phyloP scores from a whole-genome alignment of 2,329 filamentous ascomycete species.

The Coniella vitis region DNA sequence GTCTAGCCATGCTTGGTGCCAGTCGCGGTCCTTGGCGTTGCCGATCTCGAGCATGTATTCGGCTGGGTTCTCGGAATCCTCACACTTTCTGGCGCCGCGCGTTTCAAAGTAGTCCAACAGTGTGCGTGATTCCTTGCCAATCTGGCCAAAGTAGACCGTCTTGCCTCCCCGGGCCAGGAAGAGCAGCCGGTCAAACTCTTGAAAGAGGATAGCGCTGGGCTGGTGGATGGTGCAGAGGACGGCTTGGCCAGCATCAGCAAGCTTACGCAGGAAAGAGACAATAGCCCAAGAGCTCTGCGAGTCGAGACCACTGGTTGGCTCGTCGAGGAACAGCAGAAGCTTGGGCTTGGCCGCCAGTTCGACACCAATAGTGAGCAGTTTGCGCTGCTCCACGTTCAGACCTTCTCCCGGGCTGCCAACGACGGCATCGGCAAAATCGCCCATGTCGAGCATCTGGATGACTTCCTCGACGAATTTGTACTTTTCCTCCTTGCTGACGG shows the following conservation, averaged over 20 bases:
- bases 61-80: constrained; percentile 60
- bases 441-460: constrained; percentile 60
- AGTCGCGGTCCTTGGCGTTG: constrained; percentile 43
- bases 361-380: constrained; percentile 56
- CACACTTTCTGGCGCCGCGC: constrained; percentile 55
- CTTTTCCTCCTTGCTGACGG: constrained; percentile 50
- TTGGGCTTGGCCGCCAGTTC: constrained; percentile 51
- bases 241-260: constrained; percentile 49
- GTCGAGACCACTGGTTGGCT: constrained; percentile 56
- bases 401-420: constrained; percentile 57
- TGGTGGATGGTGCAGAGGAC: constrained; percentile 51
- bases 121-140: constrained; percentile 51
- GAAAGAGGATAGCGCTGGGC: constrained; percentile 45
- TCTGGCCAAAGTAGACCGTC: constrained; percentile 64
- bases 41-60: constrained; percentile 64
- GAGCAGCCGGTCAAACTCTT: constrained; percentile 52
- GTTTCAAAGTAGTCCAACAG: constrained; percentile 58
- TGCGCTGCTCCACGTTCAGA: constrained; percentile 55
- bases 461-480: constrained; percentile 56
- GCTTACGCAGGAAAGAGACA: constrained; percentile 53
- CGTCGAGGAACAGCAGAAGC: constrained; percentile 55
- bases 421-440: constrained; percentile 58
- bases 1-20: constrained; percentile 60
- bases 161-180: constrained; percentile 59
- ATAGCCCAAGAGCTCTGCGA: constrained; percentile 59